Percentiles rank a stretch among this genome's conserved stretches.
phyloP scores from a whole-genome alignment of 148 eudicot genomes.

The Vaccinium myrtillus region DNA sequence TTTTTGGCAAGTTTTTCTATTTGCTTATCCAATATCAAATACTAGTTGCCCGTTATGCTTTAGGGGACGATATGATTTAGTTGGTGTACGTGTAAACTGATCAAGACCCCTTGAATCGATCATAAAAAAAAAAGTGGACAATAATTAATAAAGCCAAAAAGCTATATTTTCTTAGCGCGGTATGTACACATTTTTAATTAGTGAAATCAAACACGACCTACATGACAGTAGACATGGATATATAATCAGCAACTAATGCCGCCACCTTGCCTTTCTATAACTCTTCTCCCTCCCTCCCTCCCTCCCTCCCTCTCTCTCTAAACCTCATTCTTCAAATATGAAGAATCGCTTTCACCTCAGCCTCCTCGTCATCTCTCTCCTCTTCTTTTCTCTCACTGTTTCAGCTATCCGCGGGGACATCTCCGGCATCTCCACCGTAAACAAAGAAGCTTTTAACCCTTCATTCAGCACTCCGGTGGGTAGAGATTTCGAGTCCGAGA shows the following conservation, averaged over 20 bases:
- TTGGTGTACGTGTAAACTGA: background rate
- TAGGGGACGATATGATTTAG: background rate
- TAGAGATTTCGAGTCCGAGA: constrained; percentile 24
- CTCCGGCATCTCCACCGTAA: background rate
- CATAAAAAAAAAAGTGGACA: background rate
- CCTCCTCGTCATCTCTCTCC: constrained; percentile 9
- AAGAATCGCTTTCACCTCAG: constrained; percentile 13
- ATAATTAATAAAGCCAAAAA: background rate
- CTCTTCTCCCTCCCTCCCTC: background rate
- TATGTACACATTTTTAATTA: background rate
- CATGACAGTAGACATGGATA: background rate
- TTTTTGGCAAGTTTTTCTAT: background rate
- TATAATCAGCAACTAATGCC: background rate
- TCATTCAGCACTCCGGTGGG: background rate
- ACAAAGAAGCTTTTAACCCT: background rate
- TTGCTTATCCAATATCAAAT: background rate
- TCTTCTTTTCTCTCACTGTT: background rate
- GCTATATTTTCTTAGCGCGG: too few relatives aligned
- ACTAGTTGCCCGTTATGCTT: background rate
- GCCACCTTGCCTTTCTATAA: background rate
- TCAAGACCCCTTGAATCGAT: background rate
- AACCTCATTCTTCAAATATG: constrained; percentile 1
- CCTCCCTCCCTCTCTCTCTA: constrained; percentile 11
- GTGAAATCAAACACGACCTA: background rate
- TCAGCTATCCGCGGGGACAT: background rate